These are phyloP conservation scores for Saitozyma sp. DNA, from an alignment of 768 basidiomycete species.

Conservation along the genomic window DNA sequence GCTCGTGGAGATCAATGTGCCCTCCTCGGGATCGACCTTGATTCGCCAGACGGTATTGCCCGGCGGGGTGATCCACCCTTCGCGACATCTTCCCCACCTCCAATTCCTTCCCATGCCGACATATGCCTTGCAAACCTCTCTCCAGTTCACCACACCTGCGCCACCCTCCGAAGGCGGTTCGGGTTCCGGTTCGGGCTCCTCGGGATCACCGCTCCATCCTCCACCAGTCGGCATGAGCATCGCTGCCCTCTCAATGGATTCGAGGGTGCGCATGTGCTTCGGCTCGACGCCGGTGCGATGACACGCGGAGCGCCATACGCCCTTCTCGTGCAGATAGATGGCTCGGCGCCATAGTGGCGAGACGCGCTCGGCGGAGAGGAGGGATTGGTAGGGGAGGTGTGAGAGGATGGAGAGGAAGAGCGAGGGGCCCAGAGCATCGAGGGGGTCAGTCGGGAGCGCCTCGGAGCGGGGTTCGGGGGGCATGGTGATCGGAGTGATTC, in stretches of 20 bases:
- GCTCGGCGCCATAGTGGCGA: constrained; percentile 17
- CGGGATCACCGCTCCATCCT: constrained; percentile 5
- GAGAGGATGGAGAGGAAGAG: constrained; percentile 30
- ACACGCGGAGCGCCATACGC: constrained; percentile 22
- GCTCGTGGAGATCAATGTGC: constrained; percentile 22
- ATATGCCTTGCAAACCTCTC: constrained; percentile 12
- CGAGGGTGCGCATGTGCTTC: constrained; percentile 1
- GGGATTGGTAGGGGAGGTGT: constrained; percentile 13
- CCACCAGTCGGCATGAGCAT: not conserved
- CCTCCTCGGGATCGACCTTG: constrained; percentile 33
- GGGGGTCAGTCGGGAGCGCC: constrained; percentile 16
- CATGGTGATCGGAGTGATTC: not conserved
- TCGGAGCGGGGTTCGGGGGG: not conserved
- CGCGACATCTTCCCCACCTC: constrained; percentile 22
- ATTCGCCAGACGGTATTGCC: constrained; percentile 29
- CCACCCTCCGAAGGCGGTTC: constrained; percentile 1
- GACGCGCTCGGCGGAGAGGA: constrained; percentile 15
- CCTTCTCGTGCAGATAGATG: constrained; percentile 5
- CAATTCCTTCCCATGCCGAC: constrained; percentile 25
- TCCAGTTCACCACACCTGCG: constrained; percentile 27
- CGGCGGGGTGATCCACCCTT: constrained; percentile 23
- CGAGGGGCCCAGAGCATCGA: constrained; percentile 26
- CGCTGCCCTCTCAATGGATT: not conserved
- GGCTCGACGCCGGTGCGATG: constrained; percentile 7
- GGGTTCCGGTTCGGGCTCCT: constrained; percentile 7